Conservation (phyloP, 176 grass and related monocot species). For the Thinopyrum elongatum region DNA sequence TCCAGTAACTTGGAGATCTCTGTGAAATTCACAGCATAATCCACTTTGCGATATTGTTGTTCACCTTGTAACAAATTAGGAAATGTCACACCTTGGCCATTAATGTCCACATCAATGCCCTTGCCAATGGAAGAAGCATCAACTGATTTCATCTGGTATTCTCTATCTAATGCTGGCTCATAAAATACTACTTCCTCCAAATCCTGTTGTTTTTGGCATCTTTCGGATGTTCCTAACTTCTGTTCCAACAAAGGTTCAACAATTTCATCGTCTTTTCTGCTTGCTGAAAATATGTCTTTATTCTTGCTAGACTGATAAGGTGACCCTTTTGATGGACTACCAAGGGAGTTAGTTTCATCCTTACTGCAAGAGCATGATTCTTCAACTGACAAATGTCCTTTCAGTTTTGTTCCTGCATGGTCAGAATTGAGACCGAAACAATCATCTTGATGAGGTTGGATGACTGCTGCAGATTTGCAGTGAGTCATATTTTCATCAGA, state of each 20-base stretch:
- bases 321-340: slow-evolving; percentile 20
- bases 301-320: slow-evolving; percentile 4
- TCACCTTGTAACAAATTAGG: background rate
- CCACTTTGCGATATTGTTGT: slow-evolving; percentile 22
- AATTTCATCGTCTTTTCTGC: slow-evolving; percentile 28
- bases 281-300: slow-evolving; percentile 18
- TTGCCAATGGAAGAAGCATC: slow-evolving; percentile 17
- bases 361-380: slow-evolving; percentile 46
- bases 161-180: slow-evolving; percentile 13
- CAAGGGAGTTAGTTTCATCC: slow-evolving; percentile 35
- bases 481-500: slow-evolving; percentile 27
- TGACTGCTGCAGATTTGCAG: slow-evolving; percentile 32
- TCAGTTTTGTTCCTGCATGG: slow-evolving; percentile 11
- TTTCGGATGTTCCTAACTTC: slow-evolving; percentile 5
- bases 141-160: slow-evolving; percentile 25
- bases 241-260: slow-evolving; percentile 19
- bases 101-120: slow-evolving; percentile 1
- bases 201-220: slow-evolving; percentile 9
- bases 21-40: slow-evolving; percentile 38
- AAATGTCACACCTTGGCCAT: background rate
- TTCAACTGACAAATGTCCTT: slow-evolving; percentile 45
- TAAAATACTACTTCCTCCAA: background rate
- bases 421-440: slow-evolving; percentile 43
- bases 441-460: slow-evolving; percentile 24
- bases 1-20: slow-evolving; percentile 21